Evolutionary conservation across 2,329 filamentous ascomycete genomes (phyloP).

Genomic region (Tolypocladium cylindrosporum): DNA sequence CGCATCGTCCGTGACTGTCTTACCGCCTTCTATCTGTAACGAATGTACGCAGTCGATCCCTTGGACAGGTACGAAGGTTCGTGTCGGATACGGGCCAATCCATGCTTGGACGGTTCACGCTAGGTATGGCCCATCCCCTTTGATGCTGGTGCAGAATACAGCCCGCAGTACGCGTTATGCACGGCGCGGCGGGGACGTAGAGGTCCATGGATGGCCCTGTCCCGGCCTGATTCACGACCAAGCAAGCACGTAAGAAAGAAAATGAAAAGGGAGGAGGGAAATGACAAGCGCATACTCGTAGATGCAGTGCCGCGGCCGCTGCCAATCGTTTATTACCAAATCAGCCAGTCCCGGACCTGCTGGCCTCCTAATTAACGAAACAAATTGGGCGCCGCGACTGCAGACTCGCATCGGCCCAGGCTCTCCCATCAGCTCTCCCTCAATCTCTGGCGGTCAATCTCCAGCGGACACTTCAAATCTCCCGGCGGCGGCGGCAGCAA

Average conservation of each 20-base stretch:
- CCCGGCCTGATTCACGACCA: no score
- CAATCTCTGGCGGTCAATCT: neutral
- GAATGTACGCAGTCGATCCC: neutral
- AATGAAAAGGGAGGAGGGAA: no score
- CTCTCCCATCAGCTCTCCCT: neutral
- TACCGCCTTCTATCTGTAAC: neutral
- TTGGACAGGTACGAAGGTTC: neutral
- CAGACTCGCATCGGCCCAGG: no score
- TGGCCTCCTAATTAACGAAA: neutral
- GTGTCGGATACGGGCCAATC: neutral
- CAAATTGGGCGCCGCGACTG: neutral
- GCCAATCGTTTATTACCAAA: neutral
- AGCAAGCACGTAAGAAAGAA: neutral
- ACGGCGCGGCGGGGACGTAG: no score
- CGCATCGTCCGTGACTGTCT: neutral
- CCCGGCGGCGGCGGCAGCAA: neutral
- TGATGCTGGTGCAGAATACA: no score
- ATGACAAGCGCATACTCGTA: neutral
- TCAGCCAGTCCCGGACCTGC: neutral
- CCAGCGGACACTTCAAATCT: neutral
- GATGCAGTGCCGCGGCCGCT: neutral
- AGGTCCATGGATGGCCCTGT: no score
- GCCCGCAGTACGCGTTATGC: neutral
- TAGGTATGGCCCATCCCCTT: no score
- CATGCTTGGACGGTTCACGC: neutral